Conservation (phyloP, 1,139 yeast species). For the Trichomonascaceae sp. region DNA sequence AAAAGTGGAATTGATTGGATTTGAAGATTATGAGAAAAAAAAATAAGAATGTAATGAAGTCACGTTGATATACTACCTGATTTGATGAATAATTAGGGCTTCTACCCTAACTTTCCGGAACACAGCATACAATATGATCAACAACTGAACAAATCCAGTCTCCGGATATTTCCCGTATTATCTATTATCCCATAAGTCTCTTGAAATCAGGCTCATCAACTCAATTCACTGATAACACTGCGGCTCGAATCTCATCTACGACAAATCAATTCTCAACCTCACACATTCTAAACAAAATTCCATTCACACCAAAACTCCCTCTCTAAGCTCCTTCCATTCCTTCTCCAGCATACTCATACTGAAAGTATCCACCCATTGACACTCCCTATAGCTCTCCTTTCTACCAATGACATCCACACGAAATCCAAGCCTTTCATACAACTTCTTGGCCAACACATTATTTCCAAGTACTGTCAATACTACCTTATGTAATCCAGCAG, state of each 20-base stretch:
- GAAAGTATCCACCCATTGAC: background rate
- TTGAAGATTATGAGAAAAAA: too few species aligned
- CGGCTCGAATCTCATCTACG: too few species aligned
- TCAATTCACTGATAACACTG: too few species aligned
- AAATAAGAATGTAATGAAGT: too few species aligned
- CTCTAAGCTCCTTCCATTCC: background rate
- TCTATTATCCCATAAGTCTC: too few species aligned
- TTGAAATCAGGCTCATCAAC: too few species aligned
- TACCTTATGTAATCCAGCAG: background rate
- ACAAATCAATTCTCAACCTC: too few species aligned
- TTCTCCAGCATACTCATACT: background rate
- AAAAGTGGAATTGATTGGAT: too few species aligned
- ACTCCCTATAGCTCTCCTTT: background rate
- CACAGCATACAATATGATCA: too few species aligned
- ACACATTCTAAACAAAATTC: background rate
- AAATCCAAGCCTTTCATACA: slow-evolving; percentile 1
- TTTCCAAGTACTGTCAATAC: background rate
- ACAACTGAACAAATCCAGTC: too few species aligned
- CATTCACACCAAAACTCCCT: background rate
- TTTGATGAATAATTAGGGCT: background rate
- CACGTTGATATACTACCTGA: too few species aligned
- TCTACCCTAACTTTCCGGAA: background rate
- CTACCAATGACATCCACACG: background rate
- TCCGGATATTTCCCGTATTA: too few species aligned
- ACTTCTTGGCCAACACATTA: background rate